phyloP scores from a whole-genome alignment of 306 rosid species.

The Medicago lupulina region DNA sequence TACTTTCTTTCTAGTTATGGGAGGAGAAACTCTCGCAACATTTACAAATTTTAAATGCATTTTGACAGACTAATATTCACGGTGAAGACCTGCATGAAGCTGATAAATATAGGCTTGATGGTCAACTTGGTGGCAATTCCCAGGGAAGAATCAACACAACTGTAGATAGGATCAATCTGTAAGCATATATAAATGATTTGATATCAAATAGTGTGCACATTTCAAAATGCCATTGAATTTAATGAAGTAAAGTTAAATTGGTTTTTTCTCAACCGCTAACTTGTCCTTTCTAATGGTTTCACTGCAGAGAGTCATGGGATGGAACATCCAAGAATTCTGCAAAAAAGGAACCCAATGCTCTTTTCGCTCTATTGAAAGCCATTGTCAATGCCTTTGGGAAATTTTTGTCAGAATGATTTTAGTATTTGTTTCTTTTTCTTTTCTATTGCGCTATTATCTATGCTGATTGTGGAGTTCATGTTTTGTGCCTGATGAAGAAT shows the following conservation, averaged over 20 bases:
- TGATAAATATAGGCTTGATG: slow-evolving; percentile 48
- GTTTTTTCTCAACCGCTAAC: slow-evolving; percentile 33
- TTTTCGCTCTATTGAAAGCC: slow-evolving; percentile 60
- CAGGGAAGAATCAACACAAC: slow-evolving; percentile 66
- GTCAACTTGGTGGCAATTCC: slow-evolving; percentile 48
- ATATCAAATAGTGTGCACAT: slow-evolving; percentile 6
- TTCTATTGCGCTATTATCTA: background rate
- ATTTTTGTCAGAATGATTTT: slow-evolving; percentile 73
- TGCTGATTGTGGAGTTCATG: slow-evolving; percentile 36
- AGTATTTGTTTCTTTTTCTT: slow-evolving; percentile 26
- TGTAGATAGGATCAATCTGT: slow-evolving; percentile 87
- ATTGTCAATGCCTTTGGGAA: slow-evolving; percentile 66
- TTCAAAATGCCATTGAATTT: slow-evolving; percentile 9
- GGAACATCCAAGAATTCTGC: slow-evolving; percentile 49
- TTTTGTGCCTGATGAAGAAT: slow-evolving; percentile 37
- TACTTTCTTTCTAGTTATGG: slow-evolving; percentile 3
- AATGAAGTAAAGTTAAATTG: slow-evolving; percentile 24
- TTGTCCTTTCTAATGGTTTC: slow-evolving; percentile 30
- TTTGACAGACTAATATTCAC: slow-evolving; percentile 59
- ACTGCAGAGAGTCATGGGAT: slow-evolving; percentile 93
- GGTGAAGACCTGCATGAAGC: slow-evolving; percentile 34
- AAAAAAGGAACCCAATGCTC: slow-evolving; percentile 60
- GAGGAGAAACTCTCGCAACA: slow-evolving; percentile 29
- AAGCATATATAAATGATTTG: slow-evolving; percentile 49
- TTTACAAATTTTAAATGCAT: slow-evolving; percentile 23